phyloP scores from a whole-genome alignment of 176 grass and related monocot genomes.

The Pontederia paniculata region DNA sequence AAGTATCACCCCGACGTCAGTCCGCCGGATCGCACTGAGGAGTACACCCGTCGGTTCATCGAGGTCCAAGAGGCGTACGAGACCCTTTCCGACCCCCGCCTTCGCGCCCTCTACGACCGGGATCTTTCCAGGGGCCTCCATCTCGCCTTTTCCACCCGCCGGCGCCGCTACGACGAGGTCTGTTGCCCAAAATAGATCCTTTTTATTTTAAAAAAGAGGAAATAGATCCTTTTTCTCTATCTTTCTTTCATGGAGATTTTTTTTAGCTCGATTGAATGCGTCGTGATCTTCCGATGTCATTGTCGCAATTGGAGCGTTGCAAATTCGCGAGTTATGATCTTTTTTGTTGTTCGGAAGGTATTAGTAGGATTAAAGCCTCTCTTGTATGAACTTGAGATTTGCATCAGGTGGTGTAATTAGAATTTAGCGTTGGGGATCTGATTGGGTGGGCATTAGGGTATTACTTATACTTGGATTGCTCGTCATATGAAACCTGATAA shows the following conservation, averaged over 20 bases:
- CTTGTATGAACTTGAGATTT: no score
- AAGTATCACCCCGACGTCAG: conserved; percentile 16
- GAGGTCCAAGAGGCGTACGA: conserved; percentile 20
- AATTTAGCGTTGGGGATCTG: no score
- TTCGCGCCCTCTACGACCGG: conserved; percentile 12
- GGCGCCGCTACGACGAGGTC: not conserved
- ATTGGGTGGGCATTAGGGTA: no score
- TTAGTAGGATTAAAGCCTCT: no score
- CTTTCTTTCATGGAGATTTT: not conserved
- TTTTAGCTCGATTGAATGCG: no score
- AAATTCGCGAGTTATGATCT: no score
- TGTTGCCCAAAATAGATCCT: not conserved
- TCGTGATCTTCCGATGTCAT: no score
- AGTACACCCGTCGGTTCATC: conserved; percentile 21
- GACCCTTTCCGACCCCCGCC: conserved; percentile 16
- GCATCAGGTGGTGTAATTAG: no score
- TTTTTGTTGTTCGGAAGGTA: no score
- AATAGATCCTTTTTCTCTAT: not conserved
- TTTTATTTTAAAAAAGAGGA: not conserved
- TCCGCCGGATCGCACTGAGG: not conserved
- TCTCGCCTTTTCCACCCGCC: conserved; percentile 6
- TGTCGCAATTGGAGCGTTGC: no score
- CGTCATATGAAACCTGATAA: no score
- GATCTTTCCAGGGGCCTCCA: not conserved
- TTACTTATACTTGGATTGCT: no score